Base-by-base conservation (phyloP, 768 basidiomycete genomes). In the Tricholoma hemisulphureum region DNA sequence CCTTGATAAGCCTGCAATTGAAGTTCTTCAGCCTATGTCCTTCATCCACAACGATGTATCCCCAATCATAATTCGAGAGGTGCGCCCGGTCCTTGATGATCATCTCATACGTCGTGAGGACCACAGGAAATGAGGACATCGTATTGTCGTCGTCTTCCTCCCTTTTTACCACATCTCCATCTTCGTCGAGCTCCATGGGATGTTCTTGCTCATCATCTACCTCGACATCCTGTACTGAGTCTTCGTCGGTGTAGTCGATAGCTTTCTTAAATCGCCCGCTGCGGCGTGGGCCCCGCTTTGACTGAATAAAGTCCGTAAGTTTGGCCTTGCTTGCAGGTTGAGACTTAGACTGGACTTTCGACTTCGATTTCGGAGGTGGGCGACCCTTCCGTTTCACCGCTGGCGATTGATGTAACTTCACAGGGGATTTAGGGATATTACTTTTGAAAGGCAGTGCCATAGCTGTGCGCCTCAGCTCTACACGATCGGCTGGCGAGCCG, bases 11-110 rank as follows among this genome's bases (percentile, higher is more conserved):
- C 75, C 84, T 88, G 72, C 93, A 94, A 66, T 98, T 84, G 57
- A 96, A 78, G 66, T 99, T 99, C 78, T 98, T 98, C 68, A 99
- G 71, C 21, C 96, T 80, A 72, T 99, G 97, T 0, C 96, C 93
- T 73, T 96, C 93, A 68, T 95, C 93, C 2, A 99, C 96, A 58
- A 98, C 92, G 68, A 98, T 93, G 68, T 95, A 97, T 23, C 91
- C 86, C 89, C 89, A 93, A 41, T 83, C 74, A 68, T 90, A 91
- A 58, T 80, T 80, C 1, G 72, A 62, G 28, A 82, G 80, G 63
- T 87, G 81, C 34, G 77, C 72, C 28, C 87, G 83, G 70, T 97
- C 91, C 58, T 84, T 89, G 67, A 95, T 95, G 62, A 95, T 84
- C 69, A 98, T 91, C 69, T 98, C 91, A 70, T 94, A 96, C 2